Conservation (phyloP, 345 rosid genomes). For the Populus pruinosa region DNA sequence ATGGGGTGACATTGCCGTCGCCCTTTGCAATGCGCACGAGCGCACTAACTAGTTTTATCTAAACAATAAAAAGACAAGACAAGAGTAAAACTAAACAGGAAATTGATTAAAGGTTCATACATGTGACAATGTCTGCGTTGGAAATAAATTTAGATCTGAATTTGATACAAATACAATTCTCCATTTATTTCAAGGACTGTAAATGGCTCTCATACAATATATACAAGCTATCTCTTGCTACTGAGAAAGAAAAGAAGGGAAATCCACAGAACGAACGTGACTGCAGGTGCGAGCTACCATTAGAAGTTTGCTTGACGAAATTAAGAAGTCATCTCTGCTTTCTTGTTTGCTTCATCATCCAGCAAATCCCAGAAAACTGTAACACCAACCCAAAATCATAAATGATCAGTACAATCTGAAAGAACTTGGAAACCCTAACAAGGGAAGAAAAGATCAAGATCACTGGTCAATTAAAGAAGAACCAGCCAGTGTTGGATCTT, state of each 20-base stretch:
- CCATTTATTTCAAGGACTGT: neutral
- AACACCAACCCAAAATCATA: neutral
- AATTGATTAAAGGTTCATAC: neutral
- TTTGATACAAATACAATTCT: neutral
- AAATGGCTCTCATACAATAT: neutral
- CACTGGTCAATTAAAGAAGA: too few relatives aligned
- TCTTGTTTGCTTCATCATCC: slow-evolving; percentile 40
- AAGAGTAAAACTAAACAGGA: too few relatives aligned
- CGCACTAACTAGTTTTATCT: neutral
- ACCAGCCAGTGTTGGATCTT: too few relatives aligned
- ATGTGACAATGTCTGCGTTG: neutral
- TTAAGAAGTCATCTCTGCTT: neutral
- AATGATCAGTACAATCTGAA: too few relatives aligned
- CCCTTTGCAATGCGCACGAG: too few relatives aligned
- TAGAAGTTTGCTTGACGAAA: slow-evolving; percentile 15
- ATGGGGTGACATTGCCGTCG: too few relatives aligned
- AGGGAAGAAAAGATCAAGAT: too few relatives aligned
- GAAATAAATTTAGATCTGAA: neutral
- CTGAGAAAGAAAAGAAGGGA: neutral
- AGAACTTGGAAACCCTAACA: too few relatives aligned
- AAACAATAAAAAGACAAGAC: neutral
- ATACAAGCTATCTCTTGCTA: neutral
- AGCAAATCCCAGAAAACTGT: slow-evolving; percentile 59
- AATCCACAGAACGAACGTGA: slow-evolving; percentile 9
- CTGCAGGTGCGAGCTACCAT: slow-evolving; percentile 9